Percentiles rank a stretch among this genome's conserved stretches.
Conservation (phyloP, 2,329 filamentous ascomycete species). For the Colletotrichum melonis region DNA sequence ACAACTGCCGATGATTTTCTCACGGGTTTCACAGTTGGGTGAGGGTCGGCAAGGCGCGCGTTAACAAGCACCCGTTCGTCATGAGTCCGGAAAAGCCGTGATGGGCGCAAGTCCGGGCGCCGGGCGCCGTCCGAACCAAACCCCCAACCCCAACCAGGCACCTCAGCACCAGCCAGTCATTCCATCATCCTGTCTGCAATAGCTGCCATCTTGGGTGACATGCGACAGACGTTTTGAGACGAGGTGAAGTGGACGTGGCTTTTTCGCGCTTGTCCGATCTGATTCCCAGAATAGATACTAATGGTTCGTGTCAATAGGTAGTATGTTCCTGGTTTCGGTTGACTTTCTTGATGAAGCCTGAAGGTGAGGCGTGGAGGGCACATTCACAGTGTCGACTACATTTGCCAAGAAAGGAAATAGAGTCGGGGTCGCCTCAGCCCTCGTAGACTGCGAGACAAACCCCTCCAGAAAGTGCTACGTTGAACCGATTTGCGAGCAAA, state of each 20-base stretch:
- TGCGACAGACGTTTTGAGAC: neutral
- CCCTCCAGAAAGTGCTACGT: neutral
- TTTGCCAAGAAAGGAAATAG: neutral
- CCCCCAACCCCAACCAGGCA: neutral
- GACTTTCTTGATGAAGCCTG: neutral
- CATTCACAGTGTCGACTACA: neutral
- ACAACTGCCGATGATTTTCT: neutral
- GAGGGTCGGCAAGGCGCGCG: neutral
- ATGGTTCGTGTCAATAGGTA: neutral
- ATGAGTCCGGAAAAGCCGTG: neutral
- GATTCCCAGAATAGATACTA: neutral
- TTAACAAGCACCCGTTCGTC: neutral
- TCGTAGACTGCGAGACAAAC: neutral
- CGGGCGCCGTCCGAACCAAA: neutral
- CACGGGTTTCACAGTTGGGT: neutral
- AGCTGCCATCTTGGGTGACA: neutral
- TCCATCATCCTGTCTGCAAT: neutral
- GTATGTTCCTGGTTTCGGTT: neutral
- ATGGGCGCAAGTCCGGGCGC: neutral
- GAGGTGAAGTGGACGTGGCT: neutral
- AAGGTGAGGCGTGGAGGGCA: neutral
- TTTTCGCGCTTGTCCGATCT: neutral
- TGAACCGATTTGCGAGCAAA: neutral
- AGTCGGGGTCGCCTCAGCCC: neutral
- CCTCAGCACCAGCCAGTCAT: neutral